These are phyloP conservation scores for Aspergillus panamensis DNA, from an alignment of 495 filamentous ascomycete genomes.

Conservation along the genomic window DNA sequence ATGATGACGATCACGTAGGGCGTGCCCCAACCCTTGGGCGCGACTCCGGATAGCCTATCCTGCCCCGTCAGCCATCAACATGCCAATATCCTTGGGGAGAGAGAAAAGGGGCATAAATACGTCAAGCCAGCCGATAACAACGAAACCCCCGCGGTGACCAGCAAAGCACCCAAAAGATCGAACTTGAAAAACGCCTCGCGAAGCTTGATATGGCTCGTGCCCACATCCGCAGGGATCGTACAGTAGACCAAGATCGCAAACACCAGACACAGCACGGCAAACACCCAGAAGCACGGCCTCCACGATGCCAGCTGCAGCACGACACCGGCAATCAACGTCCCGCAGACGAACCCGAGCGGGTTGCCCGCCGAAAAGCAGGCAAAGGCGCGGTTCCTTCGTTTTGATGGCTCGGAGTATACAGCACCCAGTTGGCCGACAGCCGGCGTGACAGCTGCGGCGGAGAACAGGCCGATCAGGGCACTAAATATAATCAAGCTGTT, in stretches of 20 bases:
- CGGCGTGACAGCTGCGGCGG: slow-evolving; percentile 62
- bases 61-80: slow-evolving; percentile 2
- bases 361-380: slow-evolving; percentile 69
- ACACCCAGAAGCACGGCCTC: slow-evolving; percentile 62
- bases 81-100: neutral
- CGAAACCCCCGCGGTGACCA: slow-evolving; percentile 62
- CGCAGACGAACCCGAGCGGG: slow-evolving; percentile 65
- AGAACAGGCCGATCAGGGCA: slow-evolving; percentile 59
- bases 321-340: slow-evolving; percentile 62
- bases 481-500: slow-evolving; percentile 63
- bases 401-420: slow-evolving; percentile 59
- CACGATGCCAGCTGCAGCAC: slow-evolving; percentile 65
- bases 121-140: slow-evolving; percentile 61
- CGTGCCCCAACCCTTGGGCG: slow-evolving; percentile 61
- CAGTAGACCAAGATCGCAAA: slow-evolving; percentile 58
- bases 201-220: slow-evolving; percentile 40
- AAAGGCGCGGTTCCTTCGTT: slow-evolving; percentile 62
- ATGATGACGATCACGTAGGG: slow-evolving; percentile 64
- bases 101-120: slow-evolving; percentile 36
- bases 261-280: slow-evolving; percentile 58
- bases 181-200: slow-evolving; percentile 51
- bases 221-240: slow-evolving; percentile 57
- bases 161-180: slow-evolving; percentile 61
- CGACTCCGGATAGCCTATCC: slow-evolving; percentile 45
- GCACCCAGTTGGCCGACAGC: slow-evolving; percentile 64